Evolutionary conservation across 345 rosid genomes (phyloP).

Genomic region (Salix udensis): DNA sequence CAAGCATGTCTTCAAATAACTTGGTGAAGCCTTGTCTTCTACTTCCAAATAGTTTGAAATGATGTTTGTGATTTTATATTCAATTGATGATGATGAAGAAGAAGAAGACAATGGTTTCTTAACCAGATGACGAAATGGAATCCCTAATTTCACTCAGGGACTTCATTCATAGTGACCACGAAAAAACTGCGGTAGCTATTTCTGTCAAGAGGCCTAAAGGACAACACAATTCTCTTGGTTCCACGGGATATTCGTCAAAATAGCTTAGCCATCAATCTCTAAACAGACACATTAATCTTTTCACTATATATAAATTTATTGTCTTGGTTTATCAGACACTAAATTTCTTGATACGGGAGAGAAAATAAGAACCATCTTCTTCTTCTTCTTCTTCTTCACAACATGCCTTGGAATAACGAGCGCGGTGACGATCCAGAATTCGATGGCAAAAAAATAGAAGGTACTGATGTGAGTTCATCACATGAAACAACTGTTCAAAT

Average conservation of each 20-base stretch:
- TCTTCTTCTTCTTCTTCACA: neutral
- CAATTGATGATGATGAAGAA: no score
- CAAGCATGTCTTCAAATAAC: no score
- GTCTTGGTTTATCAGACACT: neutral
- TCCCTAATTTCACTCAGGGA: no score
- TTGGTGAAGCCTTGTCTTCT: no score
- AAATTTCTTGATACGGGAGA: neutral
- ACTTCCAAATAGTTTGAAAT: no score
- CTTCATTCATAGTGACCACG: neutral
- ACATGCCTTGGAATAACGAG: neutral
- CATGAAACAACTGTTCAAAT: neutral
- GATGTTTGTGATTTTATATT: no score
- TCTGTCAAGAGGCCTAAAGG: neutral
- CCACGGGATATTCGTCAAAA: neutral
- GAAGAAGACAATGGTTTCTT: no score
- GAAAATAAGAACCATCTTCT: neutral
- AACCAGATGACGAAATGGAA: no score
- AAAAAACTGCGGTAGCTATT: neutral
- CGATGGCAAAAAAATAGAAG: neutral
- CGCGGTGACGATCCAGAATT: no score
- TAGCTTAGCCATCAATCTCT: neutral
- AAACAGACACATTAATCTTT: no score
- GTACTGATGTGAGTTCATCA: neutral
- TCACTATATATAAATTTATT: neutral
- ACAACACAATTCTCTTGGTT: no score